Evolutionary conservation across 176 grass and related monocot genomes (phyloP), one percentile per base, ranked within the genome.

Genomic region (Alopecurus myosuroides): DNA sequence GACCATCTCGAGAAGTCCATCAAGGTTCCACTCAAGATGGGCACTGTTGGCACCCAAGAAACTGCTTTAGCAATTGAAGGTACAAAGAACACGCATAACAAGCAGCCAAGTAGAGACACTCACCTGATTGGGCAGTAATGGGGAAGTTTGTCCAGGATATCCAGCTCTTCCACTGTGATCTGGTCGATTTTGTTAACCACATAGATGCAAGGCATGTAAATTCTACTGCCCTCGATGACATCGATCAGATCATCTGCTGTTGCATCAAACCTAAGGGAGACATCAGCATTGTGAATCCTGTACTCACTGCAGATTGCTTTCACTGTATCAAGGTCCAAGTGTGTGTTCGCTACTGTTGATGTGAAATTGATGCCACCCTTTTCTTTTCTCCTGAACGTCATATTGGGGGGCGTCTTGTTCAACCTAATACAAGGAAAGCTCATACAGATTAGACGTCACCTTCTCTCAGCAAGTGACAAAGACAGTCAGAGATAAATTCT

Each of bases 361-460:
- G 97, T 99, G 74, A 99, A 96, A 69, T 96, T 99, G 74, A 99
- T 99, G 73, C 97, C 97, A 4, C 97, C 97, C 76, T 99, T 99
- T 44, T 99, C 97, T 61, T 99, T 99, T 71, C 73, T 92, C 81
- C 97, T 87, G 51, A 99, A 99, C 0, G 89, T 95, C 78, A 99
- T 86, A 84, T 99, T 99, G 55, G 97, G 96, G 18, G 93, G 97
- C 74, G 92, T 89, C 86, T 99, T 99, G 78, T 99, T 99, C 76
- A 99, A 94, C 81, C 97, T 99, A 77, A 55, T 51, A 87, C 77
- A 74, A 39, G 22, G 11, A 88, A 83, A 57, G 33, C 6, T 3
- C 57, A 50, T n/a, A 75, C 12, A 70, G 13, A 7, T 90, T 82
- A 82, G 82, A 79, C 51, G 22, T 73, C 35, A 74, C 51, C 39